These are phyloP conservation scores for Flaveria floridana DNA, from an alignment of 140 eudicot species.

Conservation along the genomic window DNA sequence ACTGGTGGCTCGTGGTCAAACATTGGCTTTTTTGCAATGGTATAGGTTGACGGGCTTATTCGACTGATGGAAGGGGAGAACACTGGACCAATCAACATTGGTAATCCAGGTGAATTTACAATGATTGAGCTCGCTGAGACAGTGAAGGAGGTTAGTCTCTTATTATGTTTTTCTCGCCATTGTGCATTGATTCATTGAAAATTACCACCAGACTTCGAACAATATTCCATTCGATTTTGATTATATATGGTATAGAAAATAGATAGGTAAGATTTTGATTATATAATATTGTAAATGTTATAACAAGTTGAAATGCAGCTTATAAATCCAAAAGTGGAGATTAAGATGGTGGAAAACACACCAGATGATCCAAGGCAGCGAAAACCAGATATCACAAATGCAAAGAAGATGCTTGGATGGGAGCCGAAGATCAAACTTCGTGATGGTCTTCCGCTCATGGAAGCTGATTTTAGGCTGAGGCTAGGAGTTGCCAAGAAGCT, in stretches of 20 bases:
- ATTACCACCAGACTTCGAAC: no score
- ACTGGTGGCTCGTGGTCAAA: not conserved
- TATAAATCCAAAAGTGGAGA: slow-evolving; percentile 51
- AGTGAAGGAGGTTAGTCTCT: slow-evolving; percentile 52
- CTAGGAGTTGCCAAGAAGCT: slow-evolving; percentile 60
- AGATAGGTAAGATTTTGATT: not conserved
- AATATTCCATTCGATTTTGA: no score
- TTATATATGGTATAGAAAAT: no score
- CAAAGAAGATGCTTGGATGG: slow-evolving; percentile 61
- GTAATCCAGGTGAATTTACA: slow-evolving; percentile 71
- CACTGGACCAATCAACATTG: slow-evolving; percentile 65
- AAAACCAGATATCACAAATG: slow-evolving; percentile 57
- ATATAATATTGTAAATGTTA: not conserved
- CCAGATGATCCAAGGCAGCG: slow-evolving; percentile 69
- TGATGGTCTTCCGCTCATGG: slow-evolving; percentile 72
- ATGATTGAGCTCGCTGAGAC: slow-evolving; percentile 72
- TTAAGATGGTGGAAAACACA: slow-evolving; percentile 55
- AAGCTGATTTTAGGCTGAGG: slow-evolving; percentile 75
- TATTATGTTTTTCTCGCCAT: not conserved
- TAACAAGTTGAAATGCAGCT: slow-evolving; percentile 36
- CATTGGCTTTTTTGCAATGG: not conserved
- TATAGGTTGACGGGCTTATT: slow-evolving; percentile 62
- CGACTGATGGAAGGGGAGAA: slow-evolving; percentile 66
- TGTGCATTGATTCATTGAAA: not conserved
- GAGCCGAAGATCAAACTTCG: slow-evolving; percentile 59